phyloP scores from a whole-genome alignment of 2,329 filamentous ascomycete species.

The Paecilomyces sp. region DNA sequence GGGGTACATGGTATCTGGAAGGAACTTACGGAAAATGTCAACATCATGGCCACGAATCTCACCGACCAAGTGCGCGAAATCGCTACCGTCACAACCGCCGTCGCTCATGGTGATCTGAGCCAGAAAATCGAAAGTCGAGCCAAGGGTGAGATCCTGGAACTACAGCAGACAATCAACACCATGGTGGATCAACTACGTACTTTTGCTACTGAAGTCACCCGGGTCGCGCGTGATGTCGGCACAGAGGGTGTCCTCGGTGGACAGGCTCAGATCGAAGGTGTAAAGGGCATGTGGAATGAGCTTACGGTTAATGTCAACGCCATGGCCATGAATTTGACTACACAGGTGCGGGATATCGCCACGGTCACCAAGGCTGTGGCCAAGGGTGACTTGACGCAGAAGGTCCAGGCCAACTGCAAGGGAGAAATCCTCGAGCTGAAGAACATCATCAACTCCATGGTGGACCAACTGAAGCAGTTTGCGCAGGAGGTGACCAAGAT shows the following conservation, averaged over 20 bases:
- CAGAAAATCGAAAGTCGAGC: conserved; percentile 71
- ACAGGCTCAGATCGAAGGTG: conserved; percentile 71
- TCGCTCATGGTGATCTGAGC: conserved; percentile 68
- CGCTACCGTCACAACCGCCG: conserved; percentile 70
- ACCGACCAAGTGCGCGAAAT: conserved; percentile 74
- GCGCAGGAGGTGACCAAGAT: conserved; percentile 91
- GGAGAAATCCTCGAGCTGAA: conserved; percentile 89
- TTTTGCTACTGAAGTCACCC: conserved; percentile 72
- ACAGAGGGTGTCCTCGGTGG: conserved; percentile 73
- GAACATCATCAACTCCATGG: conserved; percentile 96
- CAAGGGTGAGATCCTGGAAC: conserved; percentile 66
- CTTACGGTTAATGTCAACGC: conserved; percentile 75
- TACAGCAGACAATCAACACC: conserved; percentile 76
- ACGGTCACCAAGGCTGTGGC: conserved; percentile 61
- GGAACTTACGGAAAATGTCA: conserved; percentile 78
- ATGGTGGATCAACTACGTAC: conserved; percentile 77
- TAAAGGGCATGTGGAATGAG: conserved; percentile 79
- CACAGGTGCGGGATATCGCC: conserved; percentile 90
- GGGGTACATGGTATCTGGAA: conserved; percentile 92
- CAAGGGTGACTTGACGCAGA: conserved; percentile 83
- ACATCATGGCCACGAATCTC: conserved; percentile 70
- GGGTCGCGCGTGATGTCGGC: conserved; percentile 71
- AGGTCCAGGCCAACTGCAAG: conserved; percentile 81
- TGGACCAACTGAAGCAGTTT: conserved; percentile 90
- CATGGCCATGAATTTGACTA: conserved; percentile 77